Evolutionary conservation across 2,329 filamentous ascomycete genomes (phyloP).

Genomic region (Dactylonectria estremocensis): DNA sequence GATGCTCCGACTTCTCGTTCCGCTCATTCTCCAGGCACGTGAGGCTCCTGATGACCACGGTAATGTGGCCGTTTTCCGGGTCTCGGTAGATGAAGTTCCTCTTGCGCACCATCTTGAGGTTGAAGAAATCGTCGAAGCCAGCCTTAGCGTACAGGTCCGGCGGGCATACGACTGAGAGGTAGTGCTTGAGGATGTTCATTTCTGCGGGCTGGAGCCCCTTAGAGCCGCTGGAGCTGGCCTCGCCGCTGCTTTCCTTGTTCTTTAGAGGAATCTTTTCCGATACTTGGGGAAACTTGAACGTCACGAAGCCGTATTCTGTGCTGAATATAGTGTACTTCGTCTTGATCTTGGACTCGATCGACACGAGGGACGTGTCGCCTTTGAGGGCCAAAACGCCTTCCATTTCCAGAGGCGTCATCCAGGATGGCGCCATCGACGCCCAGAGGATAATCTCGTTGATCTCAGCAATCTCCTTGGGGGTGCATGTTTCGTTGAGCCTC

Average conservation of each 20-base stretch:
- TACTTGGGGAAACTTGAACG: conserved; percentile 21
- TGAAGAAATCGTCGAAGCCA: conserved; percentile 54
- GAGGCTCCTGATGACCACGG: conserved; percentile 46
- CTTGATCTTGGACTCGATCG: conserved; percentile 30
- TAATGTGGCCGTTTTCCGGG: conserved; percentile 51
- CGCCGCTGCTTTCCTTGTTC: conserved; percentile 1
- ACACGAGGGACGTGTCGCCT: conserved; percentile 28
- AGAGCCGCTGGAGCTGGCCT: conserved; percentile 7
- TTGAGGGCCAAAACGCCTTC: conserved; percentile 41
- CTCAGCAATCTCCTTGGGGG: conserved; percentile 53
- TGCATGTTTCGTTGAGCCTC: conserved; percentile 50
- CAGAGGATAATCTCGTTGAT: conserved; percentile 58
- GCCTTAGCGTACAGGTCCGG: conserved; percentile 51
- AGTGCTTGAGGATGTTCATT: conserved; percentile 52
- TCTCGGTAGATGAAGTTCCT: conserved; percentile 52
- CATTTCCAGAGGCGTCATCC: conserved; percentile 45
- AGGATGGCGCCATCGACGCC: conserved; percentile 47
- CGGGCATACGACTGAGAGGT: conserved; percentile 53
- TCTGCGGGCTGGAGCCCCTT: conserved; percentile 43
- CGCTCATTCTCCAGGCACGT: conserved; percentile 21
- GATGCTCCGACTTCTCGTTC: conserved; percentile 3
- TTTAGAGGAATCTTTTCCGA: conserved; percentile 16
- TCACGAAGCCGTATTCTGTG: background rate
- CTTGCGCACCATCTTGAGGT: conserved; percentile 48
- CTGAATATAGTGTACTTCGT: conserved; percentile 29